These are phyloP conservation scores for Oxyria digyna DNA, from an alignment of 148 eudicot genomes.

Conservation along the genomic window DNA sequence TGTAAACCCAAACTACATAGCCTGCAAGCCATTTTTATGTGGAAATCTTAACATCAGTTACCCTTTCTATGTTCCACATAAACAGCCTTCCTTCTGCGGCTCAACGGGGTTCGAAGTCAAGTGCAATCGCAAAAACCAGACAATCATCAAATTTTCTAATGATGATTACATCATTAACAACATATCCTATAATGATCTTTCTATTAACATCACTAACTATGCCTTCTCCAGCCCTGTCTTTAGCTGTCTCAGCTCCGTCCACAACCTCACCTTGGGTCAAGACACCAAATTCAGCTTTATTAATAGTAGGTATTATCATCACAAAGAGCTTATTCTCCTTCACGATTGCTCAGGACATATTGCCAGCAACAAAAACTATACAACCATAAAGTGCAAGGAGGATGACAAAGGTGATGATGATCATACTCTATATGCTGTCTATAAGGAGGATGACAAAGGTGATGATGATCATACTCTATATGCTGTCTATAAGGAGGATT, in stretches of 20 bases:
- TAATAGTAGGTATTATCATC: background rate
- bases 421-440: background rate
- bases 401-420: background rate
- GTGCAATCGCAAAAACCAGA: background rate
- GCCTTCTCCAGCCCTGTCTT: background rate
- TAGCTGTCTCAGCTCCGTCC: conserved; percentile 2
- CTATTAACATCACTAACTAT: conserved; percentile 3
- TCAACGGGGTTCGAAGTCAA: conserved; percentile 2
- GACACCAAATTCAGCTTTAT: background rate
- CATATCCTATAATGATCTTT: conserved; percentile 3
- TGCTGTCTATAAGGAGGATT: background rate
- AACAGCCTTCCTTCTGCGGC: conserved; percentile 5
- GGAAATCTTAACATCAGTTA: conserved; percentile 7
- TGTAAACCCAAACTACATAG: conserved; percentile 2
- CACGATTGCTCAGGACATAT: background rate
- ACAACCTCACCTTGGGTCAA: conserved; percentile 1
- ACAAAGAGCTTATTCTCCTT: background rate
- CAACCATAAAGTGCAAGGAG: background rate
- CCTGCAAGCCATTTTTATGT: conserved; percentile 6
- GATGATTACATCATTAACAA: background rate
- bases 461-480: background rate
- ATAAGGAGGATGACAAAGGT: background rate
- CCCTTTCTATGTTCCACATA: conserved; percentile 8
- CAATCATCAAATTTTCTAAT: background rate
- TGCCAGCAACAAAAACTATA: background rate